Conservation (phyloP, 2,329 filamentous ascomycete genomes). For the Fusarium sp. region DNA sequence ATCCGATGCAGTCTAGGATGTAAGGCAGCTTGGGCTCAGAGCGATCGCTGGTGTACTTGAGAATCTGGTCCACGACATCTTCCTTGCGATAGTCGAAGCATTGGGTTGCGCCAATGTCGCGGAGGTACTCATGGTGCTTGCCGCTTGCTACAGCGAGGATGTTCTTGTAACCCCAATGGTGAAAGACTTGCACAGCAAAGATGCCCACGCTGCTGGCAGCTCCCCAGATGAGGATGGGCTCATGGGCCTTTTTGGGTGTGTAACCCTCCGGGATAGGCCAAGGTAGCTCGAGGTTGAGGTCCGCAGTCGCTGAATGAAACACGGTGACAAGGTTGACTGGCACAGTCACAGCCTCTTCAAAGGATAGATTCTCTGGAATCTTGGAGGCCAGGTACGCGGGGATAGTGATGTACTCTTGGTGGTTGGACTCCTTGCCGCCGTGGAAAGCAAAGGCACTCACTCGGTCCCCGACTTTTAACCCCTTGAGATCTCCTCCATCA, state of each 20-base stretch:
- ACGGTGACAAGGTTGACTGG: constrained; percentile 70
- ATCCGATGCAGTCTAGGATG: constrained; percentile 69
- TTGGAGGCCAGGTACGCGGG: constrained; percentile 62
- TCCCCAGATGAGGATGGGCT: constrained; percentile 63
- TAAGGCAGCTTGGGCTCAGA: constrained; percentile 52
- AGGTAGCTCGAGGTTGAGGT: constrained; percentile 65
- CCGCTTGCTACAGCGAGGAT: constrained; percentile 62
- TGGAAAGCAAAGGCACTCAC: constrained; percentile 68
- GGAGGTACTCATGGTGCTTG: constrained; percentile 58
- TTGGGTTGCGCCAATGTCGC: constrained; percentile 56
- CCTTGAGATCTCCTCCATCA: constrained; percentile 50
- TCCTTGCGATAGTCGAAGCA: constrained; percentile 61
- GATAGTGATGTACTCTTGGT: constrained; percentile 67
- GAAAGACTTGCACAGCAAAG: constrained; percentile 62
- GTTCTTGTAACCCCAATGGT: constrained; percentile 64
- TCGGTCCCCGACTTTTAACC: constrained; percentile 63
- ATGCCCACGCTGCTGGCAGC: constrained; percentile 64
- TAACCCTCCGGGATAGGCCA: constrained; percentile 65
- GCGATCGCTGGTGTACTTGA: constrained; percentile 31
- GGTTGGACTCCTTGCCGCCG: constrained; percentile 59
- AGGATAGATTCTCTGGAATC: constrained; percentile 55
- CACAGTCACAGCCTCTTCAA: constrained; percentile 63
- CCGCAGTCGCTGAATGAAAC: constrained; percentile 63
- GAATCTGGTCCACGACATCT: constrained; percentile 51
- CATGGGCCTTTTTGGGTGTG: constrained; percentile 50